A percentile compares a stretch with the other conserved stretches of the same genome.
Evolutionary conservation across 208 protist species (phyloP).

Genomic region (Acanthamoeba castellanii): DNA sequence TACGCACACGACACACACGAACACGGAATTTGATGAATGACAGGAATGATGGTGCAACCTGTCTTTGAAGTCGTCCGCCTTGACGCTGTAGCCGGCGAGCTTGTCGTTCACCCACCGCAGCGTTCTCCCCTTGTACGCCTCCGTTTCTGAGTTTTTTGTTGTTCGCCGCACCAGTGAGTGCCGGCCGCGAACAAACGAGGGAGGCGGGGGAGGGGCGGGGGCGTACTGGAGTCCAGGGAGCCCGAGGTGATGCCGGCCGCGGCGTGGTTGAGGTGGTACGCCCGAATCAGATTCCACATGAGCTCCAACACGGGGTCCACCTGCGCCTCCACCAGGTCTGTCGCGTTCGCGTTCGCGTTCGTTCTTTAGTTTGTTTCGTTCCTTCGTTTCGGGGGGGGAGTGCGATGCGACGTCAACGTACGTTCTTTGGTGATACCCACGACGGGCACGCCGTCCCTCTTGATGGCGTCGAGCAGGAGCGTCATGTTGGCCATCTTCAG

Average conservation of each 20-base stretch:
- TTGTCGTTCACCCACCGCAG: not conserved
- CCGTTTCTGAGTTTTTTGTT: not conserved
- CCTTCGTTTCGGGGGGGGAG: not conserved
- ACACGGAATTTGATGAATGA: not conserved
- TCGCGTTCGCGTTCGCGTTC: not conserved
- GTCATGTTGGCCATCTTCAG: constrained; percentile 43
- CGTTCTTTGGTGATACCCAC: constrained; percentile 17
- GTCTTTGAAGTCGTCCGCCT: not conserved
- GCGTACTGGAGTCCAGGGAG: constrained; percentile 9
- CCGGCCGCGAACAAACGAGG: not conserved
- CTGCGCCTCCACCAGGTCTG: constrained; percentile 36
- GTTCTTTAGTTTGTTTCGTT: not conserved
- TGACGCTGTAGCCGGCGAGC: not conserved
- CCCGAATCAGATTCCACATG: constrained; percentile 30
- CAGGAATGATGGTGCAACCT: not conserved
- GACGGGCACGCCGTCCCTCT: constrained; percentile 22
- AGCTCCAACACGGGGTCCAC: not conserved
- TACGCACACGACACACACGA: too few species aligned
- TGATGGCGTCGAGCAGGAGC: constrained; percentile 42
- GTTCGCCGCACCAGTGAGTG: not conserved
- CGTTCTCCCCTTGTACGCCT: not conserved
- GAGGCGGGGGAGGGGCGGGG: too few species aligned
- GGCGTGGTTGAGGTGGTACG: constrained; percentile 45
- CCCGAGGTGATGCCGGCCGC: not conserved
- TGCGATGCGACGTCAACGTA: not conserved